Base-by-base conservation (phyloP, 257 asterid genomes). In the Coffea canephora region DNA sequence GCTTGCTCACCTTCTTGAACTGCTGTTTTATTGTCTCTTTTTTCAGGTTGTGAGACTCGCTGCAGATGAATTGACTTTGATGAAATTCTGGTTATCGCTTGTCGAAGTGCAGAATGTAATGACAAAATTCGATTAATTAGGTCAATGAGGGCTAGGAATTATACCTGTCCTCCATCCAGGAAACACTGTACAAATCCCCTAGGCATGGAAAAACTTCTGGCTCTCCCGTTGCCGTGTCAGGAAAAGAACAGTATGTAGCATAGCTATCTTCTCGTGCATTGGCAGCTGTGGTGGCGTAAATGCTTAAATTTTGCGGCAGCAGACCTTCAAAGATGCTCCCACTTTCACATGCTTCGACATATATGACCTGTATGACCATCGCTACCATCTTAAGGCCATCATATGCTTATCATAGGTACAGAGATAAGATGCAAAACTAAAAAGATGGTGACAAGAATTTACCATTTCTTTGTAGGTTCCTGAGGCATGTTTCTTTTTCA, bases 151-250 rank as follows among this genome's bases (percentile, higher is more conserved):
- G 16, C 0, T 48, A 3, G 11, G 4, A 71, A 18, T 66, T 16
- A 31, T 86, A 93, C 99, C 97, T 93, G 80, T 93, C 99, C 71
- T 95, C 99, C 98, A 95, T 91, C 99, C 98, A 95, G 77, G 97
- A 90, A 62, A 95, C 95, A 61, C 99, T 95, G 81, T 95, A 95
- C 21, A 95, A 81, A 85, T 95, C 98, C 2, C 99, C 98, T 85
- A 95, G 87, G 84, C 99, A 95, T 6, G 98, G 93, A 12, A 86
- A 71, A 74, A 87, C 88, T 83, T 89, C 93, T 0, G 94, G 84
- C 41, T 97, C 95, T 0, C 95, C 95, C 0, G 97, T 90, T 48
- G 86, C 88, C 89, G 83, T 84, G 71, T 94, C 91, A 0, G 94
- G 95, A 31, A 31, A 31, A 31, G 31, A 31, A 75, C 98, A 95